Percentiles rank a stretch among this genome's conserved stretches.
Evolutionary conservation across 1,284 basidiomycete genomes (phyloP).

Genomic region (Puccinia polysora): DNA sequence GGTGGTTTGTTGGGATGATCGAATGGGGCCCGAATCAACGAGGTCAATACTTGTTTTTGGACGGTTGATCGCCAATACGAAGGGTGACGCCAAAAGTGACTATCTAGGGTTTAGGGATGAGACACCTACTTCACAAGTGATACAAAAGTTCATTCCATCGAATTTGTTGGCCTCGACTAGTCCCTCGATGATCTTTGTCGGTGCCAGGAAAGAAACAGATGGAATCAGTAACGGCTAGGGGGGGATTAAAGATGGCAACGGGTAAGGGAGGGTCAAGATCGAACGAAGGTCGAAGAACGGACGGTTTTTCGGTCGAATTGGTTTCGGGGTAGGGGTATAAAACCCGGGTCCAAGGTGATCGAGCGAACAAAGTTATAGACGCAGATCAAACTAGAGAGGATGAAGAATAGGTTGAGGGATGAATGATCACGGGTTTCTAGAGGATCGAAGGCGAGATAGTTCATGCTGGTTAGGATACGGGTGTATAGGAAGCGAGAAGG

Average conservation of each 20-base stretch:
- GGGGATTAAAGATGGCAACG: no score
- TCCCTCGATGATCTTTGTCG: conserved; percentile 71
- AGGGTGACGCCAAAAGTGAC: no score
- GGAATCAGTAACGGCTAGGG: not conserved
- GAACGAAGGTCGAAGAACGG: no score
- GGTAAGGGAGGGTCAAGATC: no score
- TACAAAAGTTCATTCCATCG: conserved; percentile 93
- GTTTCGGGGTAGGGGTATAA: conserved; percentile 68
- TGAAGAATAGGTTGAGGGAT: conserved; percentile 70
- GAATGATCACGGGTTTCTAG: conserved; percentile 70
- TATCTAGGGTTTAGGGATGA: no score
- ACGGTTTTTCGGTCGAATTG: conserved; percentile 76
- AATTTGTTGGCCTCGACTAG: conserved; percentile 77
- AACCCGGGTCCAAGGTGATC: conserved; percentile 83
- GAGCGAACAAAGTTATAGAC: conserved; percentile 84
- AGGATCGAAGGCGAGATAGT: no score
- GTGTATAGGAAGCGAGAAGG: no score
- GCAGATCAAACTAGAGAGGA: conserved; percentile 67
- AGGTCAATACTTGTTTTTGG: no score
- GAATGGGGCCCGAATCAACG: no score
- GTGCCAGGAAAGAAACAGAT: not conserved
- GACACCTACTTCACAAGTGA: conserved; percentile 79
- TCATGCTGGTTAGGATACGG: no score
- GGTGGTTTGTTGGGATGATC: no score
- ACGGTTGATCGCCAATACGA: no score